A percentile compares a stretch with the other conserved stretches of the same genome.
Conservation (phyloP, 2,329 filamentous ascomycete species). For the Pyrenochaeta sp. region DNA sequence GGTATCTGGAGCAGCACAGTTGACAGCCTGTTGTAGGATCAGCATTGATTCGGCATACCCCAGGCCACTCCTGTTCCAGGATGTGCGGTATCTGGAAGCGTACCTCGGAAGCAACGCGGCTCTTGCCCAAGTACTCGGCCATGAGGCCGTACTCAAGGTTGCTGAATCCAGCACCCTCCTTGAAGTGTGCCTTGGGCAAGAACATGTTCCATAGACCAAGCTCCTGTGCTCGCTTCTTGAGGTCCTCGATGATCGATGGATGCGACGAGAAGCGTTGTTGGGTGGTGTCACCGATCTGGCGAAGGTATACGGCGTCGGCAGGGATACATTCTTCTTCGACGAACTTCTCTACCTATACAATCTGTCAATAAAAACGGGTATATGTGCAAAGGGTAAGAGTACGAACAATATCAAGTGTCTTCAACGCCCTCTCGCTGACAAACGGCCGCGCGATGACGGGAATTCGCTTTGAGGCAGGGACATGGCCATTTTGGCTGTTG, state of each 20-base stretch:
- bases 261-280: constrained; percentile 79
- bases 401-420: constrained; percentile 77
- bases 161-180: constrained; percentile 90
- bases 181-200: constrained; percentile 92
- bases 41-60: constrained; percentile 1
- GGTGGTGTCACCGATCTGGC: constrained; percentile 77
- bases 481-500: constrained; percentile 47
- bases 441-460: constrained; percentile 66
- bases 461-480: constrained; percentile 63
- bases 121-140: constrained; percentile 94
- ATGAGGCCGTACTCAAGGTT: constrained; percentile 98
- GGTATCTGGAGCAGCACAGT: constrained; percentile 90
- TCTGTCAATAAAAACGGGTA: constrained; percentile 1
- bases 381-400: not conserved
- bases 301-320: constrained; percentile 80
- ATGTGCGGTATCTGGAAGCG: constrained; percentile 6
- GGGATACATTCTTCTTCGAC: constrained; percentile 88
- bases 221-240: constrained; percentile 83
- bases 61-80: not conserved
- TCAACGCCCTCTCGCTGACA: constrained; percentile 85
- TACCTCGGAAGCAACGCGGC: constrained; percentile 67
- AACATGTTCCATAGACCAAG: constrained; percentile 99
- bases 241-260: constrained; percentile 83
- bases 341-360: constrained; percentile 80
- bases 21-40: constrained; percentile 66